Evolutionary conservation across 768 basidiomycete genomes (phyloP), one percentile per base, ranked within the genome.

Genomic region (Daedaleopsis nitida): DNA sequence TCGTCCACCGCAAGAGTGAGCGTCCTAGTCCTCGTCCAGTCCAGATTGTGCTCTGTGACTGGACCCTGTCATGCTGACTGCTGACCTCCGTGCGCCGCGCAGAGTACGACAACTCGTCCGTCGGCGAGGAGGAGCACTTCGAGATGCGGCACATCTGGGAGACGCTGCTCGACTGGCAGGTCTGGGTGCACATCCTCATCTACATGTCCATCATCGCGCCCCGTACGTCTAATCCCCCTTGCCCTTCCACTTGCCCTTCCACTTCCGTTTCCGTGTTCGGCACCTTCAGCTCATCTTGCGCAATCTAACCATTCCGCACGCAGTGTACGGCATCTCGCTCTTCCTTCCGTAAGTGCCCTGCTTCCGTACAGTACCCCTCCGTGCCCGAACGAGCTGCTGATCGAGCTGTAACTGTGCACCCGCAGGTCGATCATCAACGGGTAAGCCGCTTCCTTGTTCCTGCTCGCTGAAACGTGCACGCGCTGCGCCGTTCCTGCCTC

Each of bases 301-400:
- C 35, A 3, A 32, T 32, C 27, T 38, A n/a, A 50, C 8, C 5
- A 10, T 27, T 39, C n/a, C 17, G 27, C 27, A 35, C 9, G 19
- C 43, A 88, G 87, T 88, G 2, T 88, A 86, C 65, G 88, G 87
- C 2, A 87, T 88, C 50, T 87, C 88, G 0, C 74, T 88, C 24
- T 90, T 90, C 77, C 73, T 89, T 34, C 87, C 87, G 84, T 88
- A 69, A 67, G 87, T 79, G n/a, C n/a, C 39, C 7, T 23, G 17
- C 12, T 7, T 21, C 14, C 12, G 14, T 16, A n/a, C n/a, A n/a
- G n/a, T n/a, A 11, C 14, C 12, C 1, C 34, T 8, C 14, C 19
- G 14, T 9, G 10, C 1, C 39, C 39, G 12, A 12, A 17, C 34
- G 37, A 44, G n/a, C 16, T 34, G 17, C 8, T 10, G 13, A 9